Percentiles rank a stretch among this genome's conserved stretches.
phyloP scores from a whole-genome alignment of 352 stramenopile genomes.

The Globisporangium cystogenes region DNA sequence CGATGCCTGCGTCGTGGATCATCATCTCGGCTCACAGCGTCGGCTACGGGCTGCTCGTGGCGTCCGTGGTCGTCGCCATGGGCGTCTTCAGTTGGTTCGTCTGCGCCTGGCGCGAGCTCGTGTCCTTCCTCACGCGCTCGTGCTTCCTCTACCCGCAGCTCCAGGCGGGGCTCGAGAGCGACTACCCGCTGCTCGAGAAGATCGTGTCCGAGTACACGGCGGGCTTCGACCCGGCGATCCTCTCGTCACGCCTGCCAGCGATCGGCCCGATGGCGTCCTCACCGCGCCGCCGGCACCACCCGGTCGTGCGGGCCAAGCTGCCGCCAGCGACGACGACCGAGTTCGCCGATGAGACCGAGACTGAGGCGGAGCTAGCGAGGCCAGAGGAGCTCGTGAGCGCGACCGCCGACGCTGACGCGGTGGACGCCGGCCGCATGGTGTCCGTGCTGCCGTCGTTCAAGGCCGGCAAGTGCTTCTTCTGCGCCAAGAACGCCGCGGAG shows the following conservation, averaged over 20 bases:
- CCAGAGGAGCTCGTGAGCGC: conserved; percentile 5
- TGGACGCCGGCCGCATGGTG: conserved; percentile 36
- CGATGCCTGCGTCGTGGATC: conserved; percentile 76
- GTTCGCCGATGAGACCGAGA: no score
- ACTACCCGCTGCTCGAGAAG: conserved; percentile 73
- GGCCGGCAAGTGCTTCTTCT: conserved; percentile 82
- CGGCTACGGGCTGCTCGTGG: conserved; percentile 64
- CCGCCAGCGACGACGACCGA: conserved; percentile 1
- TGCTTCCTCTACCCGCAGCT: conserved; percentile 82
- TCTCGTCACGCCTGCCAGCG: conserved; percentile 34
- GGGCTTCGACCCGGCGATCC: conserved; percentile 70
- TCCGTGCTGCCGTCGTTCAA: conserved; percentile 79
- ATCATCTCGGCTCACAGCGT: conserved; percentile 80
- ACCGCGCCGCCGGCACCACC: conserved; percentile 8
- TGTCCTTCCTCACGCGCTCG: conserved; percentile 73
- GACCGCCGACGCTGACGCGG: not conserved
- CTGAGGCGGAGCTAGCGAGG: conserved; percentile 8
- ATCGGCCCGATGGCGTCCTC: conserved; percentile 4
- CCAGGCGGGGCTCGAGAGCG: conserved; percentile 59
- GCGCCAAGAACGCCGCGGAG: conserved; percentile 75
- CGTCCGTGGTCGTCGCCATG: conserved; percentile 71
- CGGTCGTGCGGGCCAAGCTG: conserved; percentile 6
- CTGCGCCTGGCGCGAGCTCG: conserved; percentile 68
- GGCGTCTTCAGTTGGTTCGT: conserved; percentile 81
- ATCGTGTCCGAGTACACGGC: conserved; percentile 83